These are phyloP conservation scores for Ocimum tenuiflorum DNA, from an alignment of 257 asterid genomes.

Conservation along the genomic window DNA sequence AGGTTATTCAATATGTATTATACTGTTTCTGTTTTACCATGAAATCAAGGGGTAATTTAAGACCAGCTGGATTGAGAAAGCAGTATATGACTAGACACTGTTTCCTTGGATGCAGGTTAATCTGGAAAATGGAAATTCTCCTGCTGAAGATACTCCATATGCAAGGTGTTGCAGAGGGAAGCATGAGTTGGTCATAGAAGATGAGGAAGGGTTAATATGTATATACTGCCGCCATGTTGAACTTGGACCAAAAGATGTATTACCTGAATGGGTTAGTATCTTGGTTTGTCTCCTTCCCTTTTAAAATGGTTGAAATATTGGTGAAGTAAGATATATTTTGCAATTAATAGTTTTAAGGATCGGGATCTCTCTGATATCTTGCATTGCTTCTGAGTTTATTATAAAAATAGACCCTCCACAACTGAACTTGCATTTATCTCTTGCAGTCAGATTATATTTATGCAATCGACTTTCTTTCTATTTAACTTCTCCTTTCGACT, in stretches of 20 bases:
- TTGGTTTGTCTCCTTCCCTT: background rate
- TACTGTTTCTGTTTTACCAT: background rate
- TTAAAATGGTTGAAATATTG: background rate
- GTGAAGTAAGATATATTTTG: background rate
- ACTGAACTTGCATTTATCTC: background rate
- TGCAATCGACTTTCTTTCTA: background rate
- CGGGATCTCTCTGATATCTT: constrained; percentile 14
- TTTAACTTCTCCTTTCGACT: background rate
- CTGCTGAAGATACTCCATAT: constrained; percentile 20
- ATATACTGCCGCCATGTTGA: constrained; percentile 26
- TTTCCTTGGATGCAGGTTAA: constrained; percentile 23
- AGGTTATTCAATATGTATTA: background rate
- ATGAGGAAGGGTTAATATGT: constrained; percentile 38
- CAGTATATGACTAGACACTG: background rate
- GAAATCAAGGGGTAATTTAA: background rate
- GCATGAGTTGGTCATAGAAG: constrained; percentile 32
- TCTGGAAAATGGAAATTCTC: background rate
- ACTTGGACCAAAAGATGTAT: constrained; percentile 29
- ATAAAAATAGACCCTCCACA: background rate
- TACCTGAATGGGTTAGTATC: constrained; percentile 47
- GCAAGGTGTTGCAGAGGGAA: constrained; percentile 29
- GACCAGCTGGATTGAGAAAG: background rate
- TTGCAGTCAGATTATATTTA: background rate
- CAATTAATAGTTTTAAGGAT: background rate
- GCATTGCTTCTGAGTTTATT: background rate